Evolutionary conservation across 208 protist species (phyloP), one percentile per base, ranked within the genome.

Genomic region (Trypanosoma melophagium): DNA sequence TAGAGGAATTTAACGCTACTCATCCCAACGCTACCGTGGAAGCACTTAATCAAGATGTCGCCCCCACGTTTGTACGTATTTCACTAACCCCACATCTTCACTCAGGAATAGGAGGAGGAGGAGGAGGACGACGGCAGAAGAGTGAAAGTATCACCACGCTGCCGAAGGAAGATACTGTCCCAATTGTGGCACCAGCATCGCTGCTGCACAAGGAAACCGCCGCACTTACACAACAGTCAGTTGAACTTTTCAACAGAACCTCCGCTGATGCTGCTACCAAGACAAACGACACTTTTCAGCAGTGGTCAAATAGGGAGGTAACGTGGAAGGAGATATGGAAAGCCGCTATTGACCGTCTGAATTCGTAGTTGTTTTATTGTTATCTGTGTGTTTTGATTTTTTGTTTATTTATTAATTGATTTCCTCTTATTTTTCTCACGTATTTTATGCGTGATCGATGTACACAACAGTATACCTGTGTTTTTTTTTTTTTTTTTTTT

Each of bases 261-360:
- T 77, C 73, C 31, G 54, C 63, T 31, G 77, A 84, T 21, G 81
- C 83, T 10, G 81, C 74, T 9, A 64, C 61, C 24, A 68, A 79
- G n/a, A 58, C 82, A 38, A 81, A 62, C 52, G 75, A 68, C 0
- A 56, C 77, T 14, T 92, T 95, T 56, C 64, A 61, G 17, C 63
- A 78, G 22, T 91, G 80, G 82, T 61, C 70, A 59, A 70, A 77
- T 24, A 75, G 82, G 16, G 89, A 92, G 67, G 64, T 42, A 24
- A 69, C 81, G 69, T 89, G 86, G 75, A 42, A 54, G 44, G 69
- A 85, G 41, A 85, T 72, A 31, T 95, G 89, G 89, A 60, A 51
- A 2, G 81, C 91, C 16, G 84, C 77, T 21, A 31, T 91, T 22
- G 51, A 74, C 12, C 76, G 72, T 31, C 59, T 93, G n/a, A 24